A percentile compares a stretch with the other conserved stretches of the same genome.
Evolutionary conservation across 2,329 filamentous ascomycete species (phyloP).

Genomic region (Pochonia chlamydosporia): DNA sequence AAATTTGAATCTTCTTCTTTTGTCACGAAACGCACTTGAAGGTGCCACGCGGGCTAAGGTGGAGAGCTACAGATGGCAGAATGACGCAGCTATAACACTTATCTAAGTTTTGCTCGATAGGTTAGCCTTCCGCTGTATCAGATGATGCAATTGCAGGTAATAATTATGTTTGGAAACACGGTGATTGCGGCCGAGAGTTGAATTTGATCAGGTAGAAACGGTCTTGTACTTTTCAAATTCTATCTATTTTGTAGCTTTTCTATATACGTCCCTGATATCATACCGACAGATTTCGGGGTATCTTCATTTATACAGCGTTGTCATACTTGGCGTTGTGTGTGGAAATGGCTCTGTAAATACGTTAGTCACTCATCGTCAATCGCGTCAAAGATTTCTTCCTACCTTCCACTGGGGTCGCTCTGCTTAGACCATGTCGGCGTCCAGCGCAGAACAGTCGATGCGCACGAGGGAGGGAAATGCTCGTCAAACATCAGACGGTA

Average conservation of each 20-base stretch:
- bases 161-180: too few species aligned
- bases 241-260: neutral
- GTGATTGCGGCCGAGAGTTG: too few species aligned
- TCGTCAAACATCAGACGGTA: constrained; percentile 98
- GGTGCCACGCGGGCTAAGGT: too few species aligned
- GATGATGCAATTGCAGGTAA: too few species aligned
- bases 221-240: neutral
- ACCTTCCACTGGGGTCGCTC: constrained; percentile 91
- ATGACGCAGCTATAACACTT: too few species aligned
- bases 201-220: neutral
- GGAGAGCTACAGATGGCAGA: too few species aligned
- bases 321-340: constrained; percentile 73
- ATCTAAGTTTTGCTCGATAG: too few species aligned
- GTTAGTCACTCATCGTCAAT: constrained; percentile 12
- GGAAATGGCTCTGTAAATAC: constrained; percentile 58
- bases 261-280: neutral
- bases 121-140: too few species aligned
- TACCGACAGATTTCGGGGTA: neutral
- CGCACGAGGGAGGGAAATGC: constrained; percentile 90
- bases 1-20: too few species aligned
- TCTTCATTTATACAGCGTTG: constrained; percentile 28
- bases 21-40: too few species aligned
- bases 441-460: constrained; percentile 92
- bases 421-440: constrained; percentile 96
- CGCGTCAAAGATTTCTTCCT: constrained; percentile 13